Evolutionary conservation across 169 alveolate species (phyloP).

Genomic region (Toxoplasma gondii): DNA sequence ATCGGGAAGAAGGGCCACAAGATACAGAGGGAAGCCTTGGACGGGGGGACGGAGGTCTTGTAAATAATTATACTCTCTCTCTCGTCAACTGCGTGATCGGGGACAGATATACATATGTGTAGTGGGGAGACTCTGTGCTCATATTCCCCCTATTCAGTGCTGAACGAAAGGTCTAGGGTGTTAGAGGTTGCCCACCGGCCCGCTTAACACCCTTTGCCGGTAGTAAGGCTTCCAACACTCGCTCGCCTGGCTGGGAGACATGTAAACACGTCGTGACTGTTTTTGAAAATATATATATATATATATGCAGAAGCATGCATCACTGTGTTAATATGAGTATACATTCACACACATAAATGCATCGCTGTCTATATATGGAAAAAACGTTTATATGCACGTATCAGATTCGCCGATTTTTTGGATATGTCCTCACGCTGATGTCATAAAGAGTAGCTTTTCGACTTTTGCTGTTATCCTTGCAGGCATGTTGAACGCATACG

Average conservation of each 20-base stretch:
- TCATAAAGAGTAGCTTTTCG: background rate
- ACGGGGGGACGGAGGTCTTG: background rate
- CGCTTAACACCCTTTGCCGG: too few species aligned
- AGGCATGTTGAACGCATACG: background rate
- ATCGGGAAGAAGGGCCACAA: too few species aligned
- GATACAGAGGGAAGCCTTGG: too few species aligned
- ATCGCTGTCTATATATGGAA: too few species aligned
- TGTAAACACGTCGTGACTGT: too few species aligned
- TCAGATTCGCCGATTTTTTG: background rate
- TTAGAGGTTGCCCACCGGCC: too few species aligned
- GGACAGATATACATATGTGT: background rate
- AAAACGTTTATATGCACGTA: background rate
- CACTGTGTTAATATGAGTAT: too few species aligned
- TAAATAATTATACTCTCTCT: background rate
- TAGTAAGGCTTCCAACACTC: background rate
- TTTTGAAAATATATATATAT: too few species aligned
- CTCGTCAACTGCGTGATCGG: background rate
- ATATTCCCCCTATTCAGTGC: background rate
- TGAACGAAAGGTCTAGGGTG: background rate
- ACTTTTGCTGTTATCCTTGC: background rate
- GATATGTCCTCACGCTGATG: background rate
- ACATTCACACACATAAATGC: too few species aligned
- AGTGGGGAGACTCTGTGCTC: background rate
- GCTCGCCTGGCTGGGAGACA: too few species aligned
- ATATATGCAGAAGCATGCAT: too few species aligned